Percentiles rank a stretch among this genome's conserved stretches.
These are phyloP conservation scores for Phaeomoniella chlamydospora DNA, from an alignment of 2,329 filamentous ascomycete genomes.

Conservation along the genomic window DNA sequence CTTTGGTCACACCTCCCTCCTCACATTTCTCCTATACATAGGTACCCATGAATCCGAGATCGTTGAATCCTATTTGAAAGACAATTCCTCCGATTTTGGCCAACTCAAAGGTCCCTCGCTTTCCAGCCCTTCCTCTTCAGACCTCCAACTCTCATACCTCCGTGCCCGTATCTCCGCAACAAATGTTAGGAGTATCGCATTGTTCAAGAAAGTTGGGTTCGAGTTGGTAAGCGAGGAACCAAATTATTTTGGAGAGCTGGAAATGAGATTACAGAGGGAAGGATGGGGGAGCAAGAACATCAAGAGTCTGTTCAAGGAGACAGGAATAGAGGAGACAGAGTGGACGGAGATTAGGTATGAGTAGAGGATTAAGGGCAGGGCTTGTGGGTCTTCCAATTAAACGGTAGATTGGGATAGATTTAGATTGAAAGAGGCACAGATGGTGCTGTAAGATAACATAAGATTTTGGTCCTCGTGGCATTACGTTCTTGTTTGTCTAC, in stretches of 20 bases:
- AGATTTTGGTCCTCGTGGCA: no score
- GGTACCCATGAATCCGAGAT: conserved; percentile 37
- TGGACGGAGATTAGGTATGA: neutral
- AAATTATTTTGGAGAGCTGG: conserved; percentile 57
- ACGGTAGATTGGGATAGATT: no score
- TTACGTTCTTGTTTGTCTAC: no score
- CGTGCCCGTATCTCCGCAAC: conserved; percentile 46
- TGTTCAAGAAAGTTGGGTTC: conserved; percentile 51
- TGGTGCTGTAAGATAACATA: no score
- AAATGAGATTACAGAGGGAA: conserved; percentile 30
- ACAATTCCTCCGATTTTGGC: neutral
- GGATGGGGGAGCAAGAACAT: neutral
- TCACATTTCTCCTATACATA: conserved; percentile 58
- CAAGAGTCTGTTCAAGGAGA: conserved; percentile 10
- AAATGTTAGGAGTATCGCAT: conserved; percentile 40
- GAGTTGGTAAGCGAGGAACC: conserved; percentile 29
- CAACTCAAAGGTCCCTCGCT: neutral
- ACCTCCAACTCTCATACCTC: conserved; percentile 27
- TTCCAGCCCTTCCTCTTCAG: conserved; percentile 5
- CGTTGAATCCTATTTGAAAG: conserved; percentile 36
- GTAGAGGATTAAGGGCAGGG: conserved; percentile 1
- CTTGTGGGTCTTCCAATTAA: conserved; percentile 1
- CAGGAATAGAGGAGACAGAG: conserved; percentile 14
- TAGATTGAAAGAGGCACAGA: no score
- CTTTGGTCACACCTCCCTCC: conserved; percentile 49